phyloP scores from a whole-genome alignment of 371 early-diverging fungal genomes.

The Mucor piriformis region DNA sequence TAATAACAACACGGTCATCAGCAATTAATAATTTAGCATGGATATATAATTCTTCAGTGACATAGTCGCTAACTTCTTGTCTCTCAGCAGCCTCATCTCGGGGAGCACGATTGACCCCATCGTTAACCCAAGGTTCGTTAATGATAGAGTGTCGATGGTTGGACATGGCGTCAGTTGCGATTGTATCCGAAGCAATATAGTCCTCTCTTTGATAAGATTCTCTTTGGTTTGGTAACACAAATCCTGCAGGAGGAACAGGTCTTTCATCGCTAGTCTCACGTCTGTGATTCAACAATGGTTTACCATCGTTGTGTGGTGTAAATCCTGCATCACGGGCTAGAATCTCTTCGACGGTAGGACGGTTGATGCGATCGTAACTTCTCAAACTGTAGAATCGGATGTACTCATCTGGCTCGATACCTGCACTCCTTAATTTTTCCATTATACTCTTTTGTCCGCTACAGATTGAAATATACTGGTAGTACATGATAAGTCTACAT shows the following conservation, averaged over 20 bases:
- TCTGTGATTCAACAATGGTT: slow-evolving; percentile 7
- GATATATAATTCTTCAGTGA: slow-evolving; percentile 88
- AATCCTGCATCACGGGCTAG: slow-evolving; percentile 45
- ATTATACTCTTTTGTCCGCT: slow-evolving; percentile 70
- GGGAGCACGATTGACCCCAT: slow-evolving; percentile 12
- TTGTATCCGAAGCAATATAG: slow-evolving; percentile 26
- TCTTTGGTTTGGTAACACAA: slow-evolving; percentile 23
- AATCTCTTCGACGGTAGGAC: slow-evolving; percentile 38
- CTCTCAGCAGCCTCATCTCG: slow-evolving; percentile 21
- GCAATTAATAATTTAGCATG: slow-evolving; percentile 93
- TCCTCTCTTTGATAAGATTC: slow-evolving; percentile 3
- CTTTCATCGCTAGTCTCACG: slow-evolving; percentile 19
- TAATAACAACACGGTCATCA: slow-evolving; percentile 81
- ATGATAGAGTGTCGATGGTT: slow-evolving; percentile 25
- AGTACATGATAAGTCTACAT: slow-evolving; percentile 72
- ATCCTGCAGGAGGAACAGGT: slow-evolving; percentile 23
- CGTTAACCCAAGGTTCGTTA: slow-evolving; percentile 30
- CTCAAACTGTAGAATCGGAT: slow-evolving; percentile 74
- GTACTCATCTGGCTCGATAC: slow-evolving; percentile 65
- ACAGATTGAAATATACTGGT: slow-evolving; percentile 75
- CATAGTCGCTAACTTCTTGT: slow-evolving; percentile 52
- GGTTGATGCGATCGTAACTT: slow-evolving; percentile 63
- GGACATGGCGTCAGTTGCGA: slow-evolving; percentile 27
- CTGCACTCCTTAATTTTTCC: slow-evolving; percentile 48
- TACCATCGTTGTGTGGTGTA: slow-evolving; percentile 18